A percentile compares a stretch with the other conserved stretches of the same genome.
Conservation (phyloP, 108 stramenopile genomes). For the Skeletonema potamos region DNA sequence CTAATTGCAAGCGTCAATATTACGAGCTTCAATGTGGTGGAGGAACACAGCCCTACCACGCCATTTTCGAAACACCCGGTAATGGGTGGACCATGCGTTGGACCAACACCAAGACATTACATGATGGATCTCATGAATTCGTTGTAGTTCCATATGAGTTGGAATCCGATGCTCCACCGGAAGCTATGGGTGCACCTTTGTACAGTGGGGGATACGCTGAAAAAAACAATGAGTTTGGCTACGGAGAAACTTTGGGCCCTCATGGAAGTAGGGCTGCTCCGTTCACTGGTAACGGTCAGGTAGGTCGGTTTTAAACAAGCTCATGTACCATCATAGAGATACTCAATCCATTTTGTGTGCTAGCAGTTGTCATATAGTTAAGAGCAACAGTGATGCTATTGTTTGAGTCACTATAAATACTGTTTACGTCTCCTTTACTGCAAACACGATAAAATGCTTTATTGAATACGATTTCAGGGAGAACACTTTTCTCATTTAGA, state of each 20-base stretch:
- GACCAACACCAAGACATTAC: constrained; percentile 59
- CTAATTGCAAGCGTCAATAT: constrained; percentile 53
- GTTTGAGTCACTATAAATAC: background rate
- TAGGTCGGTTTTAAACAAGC: background rate
- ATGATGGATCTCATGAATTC: constrained; percentile 57
- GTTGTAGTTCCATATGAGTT: constrained; percentile 59
- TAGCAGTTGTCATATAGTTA: background rate
- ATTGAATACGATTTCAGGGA: background rate
- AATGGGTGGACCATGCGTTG: constrained; percentile 54
- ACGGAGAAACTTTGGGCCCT: constrained; percentile 39
- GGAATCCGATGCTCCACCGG: constrained; percentile 18
- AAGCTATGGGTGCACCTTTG: constrained; percentile 5
- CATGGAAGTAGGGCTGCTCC: constrained; percentile 23
- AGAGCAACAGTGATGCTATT: background rate
- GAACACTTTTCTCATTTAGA: too few species aligned
- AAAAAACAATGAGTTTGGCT: constrained; percentile 27
- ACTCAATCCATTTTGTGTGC: constrained; percentile 1
- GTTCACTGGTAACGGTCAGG: background rate
- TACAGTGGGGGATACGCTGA: constrained; percentile 28
- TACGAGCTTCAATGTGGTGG: constrained; percentile 64
- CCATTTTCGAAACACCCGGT: constrained; percentile 58
- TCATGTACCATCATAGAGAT: background rate
- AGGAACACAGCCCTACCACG: constrained; percentile 65
- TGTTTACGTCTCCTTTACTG: background rate
- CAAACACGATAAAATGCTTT: background rate